Evolutionary conservation across 768 basidiomycete species (phyloP), one percentile per base, ranked within the genome.

Genomic region (Tylopilus sp.): DNA sequence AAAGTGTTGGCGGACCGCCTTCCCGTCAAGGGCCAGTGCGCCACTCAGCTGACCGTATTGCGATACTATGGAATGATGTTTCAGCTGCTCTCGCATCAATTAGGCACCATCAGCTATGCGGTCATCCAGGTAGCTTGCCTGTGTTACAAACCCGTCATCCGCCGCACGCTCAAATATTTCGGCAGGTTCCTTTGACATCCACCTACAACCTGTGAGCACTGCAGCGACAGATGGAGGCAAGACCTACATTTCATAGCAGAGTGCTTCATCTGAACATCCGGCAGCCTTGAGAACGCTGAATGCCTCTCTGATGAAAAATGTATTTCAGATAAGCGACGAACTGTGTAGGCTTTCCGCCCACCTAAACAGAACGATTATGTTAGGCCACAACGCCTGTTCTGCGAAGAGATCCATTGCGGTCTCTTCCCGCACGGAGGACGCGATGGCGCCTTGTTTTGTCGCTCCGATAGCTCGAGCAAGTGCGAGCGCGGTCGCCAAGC

Each of bases 101-200:
- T 17, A 35, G 15, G 33, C 15, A 35, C 17, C 33, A 35, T 35
- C 33, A 17, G 33, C 5, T 17, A 17, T 17, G 33, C 3, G 17
- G 17, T 33, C 15, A 15, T 17, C 15, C 15, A 35, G 12, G 33
- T 6, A 3, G 7, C 15, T 6, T 17, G 13, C 33, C 33, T 33
- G 81, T 17, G 61, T 63, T 44, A 84, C 77, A 66, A 85, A 83
- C 15, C 83, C 83, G 30, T 84, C 81, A 56, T 85, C 82, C 6
- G 82, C 83, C 8, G 83, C 81, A 17, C 79, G 72, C 64, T 85
- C 83, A 61, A 85, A 85, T 36, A 84, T 83, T 57, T 83, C 82
- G 7, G 82, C 82, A 31, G 83, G 82, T 58, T 85, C 82, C 57
- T 83, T 84, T 22, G 82, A 83, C 81, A 84, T 85, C 82, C 83